These are phyloP conservation scores for Alternaria novae-zelandiae DNA, from an alignment of 2,329 filamentous ascomycete species.

Conservation along the genomic window DNA sequence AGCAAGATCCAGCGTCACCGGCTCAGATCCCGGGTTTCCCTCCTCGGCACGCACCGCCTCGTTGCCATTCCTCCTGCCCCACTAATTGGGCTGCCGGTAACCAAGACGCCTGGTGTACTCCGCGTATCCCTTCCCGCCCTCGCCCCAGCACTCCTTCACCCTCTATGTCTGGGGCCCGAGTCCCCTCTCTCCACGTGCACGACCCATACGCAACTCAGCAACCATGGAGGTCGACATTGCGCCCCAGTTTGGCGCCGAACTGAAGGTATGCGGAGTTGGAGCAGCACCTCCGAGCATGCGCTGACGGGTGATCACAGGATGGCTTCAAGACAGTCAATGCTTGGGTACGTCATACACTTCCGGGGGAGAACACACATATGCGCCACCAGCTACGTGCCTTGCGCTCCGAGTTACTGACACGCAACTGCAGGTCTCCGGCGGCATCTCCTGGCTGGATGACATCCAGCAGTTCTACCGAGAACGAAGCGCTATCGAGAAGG, in stretches of 20 bases:
- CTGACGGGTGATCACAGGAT: constrained; percentile 67
- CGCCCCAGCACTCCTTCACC: constrained; percentile 20
- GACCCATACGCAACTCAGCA: constrained; percentile 19
- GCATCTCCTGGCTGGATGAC: constrained; percentile 94
- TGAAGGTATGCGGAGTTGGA: constrained; percentile 71
- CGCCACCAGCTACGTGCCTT: constrained; percentile 10
- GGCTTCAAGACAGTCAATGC: constrained; percentile 93
- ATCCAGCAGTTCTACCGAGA: constrained; percentile 98
- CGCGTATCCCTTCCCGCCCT: constrained; percentile 30
- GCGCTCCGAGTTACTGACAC: constrained; percentile 30
- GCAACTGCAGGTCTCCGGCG: constrained; percentile 69
- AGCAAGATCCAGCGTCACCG: constrained; percentile 10
- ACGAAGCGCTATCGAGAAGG: constrained; percentile 91
- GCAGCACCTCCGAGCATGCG: constrained; percentile 24
- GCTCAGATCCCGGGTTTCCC: constrained; percentile 28
- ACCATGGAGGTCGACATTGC: constrained; percentile 81
- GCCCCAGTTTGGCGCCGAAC: constrained; percentile 89
- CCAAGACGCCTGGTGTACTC: constrained; percentile 21
- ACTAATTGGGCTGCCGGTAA: constrained; percentile 32
- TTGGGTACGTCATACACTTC: constrained; percentile 66
- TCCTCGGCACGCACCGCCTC: constrained; percentile 35
- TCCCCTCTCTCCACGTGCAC: constrained; percentile 24
- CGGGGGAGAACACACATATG: neutral
- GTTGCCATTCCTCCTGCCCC: constrained; percentile 35
- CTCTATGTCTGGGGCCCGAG: constrained; percentile 36